Conservation (phyloP, 2,329 filamentous ascomycete genomes). For the Furcasterigmium sp. region DNA sequence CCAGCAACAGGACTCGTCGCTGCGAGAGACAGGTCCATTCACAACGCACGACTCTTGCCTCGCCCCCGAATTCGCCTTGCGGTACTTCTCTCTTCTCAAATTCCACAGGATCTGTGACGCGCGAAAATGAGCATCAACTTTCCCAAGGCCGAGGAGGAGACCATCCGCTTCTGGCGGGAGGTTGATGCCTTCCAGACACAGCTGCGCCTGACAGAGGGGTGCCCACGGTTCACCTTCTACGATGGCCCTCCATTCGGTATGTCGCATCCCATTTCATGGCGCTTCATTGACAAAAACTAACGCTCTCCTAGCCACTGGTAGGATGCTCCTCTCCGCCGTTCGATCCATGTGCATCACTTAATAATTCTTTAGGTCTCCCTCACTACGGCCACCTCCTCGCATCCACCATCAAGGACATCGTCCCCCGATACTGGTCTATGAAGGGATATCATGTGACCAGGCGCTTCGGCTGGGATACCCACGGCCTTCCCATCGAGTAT, state of each 20-base stretch:
- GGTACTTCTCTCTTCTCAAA: not conserved
- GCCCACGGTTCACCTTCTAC: conserved; percentile 89
- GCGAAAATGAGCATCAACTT: conserved; percentile 79
- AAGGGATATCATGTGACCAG: conserved; percentile 90
- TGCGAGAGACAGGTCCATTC: not conserved
- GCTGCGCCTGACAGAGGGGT: conserved; percentile 71
- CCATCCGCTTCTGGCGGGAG: conserved; percentile 83
- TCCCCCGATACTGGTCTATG: conserved; percentile 96
- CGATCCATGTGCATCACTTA: not conserved
- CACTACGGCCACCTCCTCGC: conserved; percentile 73
- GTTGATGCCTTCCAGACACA: conserved; percentile 88
- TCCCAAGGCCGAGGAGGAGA: conserved; percentile 80
- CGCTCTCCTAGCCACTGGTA: conserved; percentile 1
- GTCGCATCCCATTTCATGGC: not conserved
- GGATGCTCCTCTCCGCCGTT: not conserved
- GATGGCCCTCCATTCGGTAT: conserved; percentile 67
- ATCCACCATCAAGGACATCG: conserved; percentile 95
- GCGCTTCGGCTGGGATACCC: conserved; percentile 91
- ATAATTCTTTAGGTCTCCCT: conserved; percentile 57
- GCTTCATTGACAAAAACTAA: not conserved
- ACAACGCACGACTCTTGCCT: conserved; percentile 3
- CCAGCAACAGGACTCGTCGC: not conserved
- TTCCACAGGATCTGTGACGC: not conserved
- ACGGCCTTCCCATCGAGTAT: conserved; percentile 91
- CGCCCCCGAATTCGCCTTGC: not conserved